Base-by-base conservation (phyloP, 148 eudicot genomes). In the Polygonum aviculare region DNA sequence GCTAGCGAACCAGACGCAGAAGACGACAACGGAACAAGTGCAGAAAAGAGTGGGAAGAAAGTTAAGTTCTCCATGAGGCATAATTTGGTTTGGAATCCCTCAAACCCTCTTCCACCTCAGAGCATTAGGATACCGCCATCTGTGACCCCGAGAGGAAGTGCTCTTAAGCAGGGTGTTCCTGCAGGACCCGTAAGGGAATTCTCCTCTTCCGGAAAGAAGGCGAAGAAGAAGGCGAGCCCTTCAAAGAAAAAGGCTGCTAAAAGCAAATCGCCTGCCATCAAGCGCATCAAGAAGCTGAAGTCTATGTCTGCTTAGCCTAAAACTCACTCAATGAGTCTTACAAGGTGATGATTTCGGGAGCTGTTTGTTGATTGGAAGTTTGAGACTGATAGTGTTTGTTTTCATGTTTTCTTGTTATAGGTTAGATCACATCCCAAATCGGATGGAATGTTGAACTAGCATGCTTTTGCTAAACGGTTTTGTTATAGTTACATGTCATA, bases 11-110 rank as follows among this genome's bases (percentile, higher is more conserved):
- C 60, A 7, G 86, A 79, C 55, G 78, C 73, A 19, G 84, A 48
- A 67, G 81, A 57, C 6, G 80, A 67, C 52, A 70, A 78, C 15
- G 74, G 75, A 0, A 84, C 79, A 78, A 87, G 88, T 40, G 82
- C 74, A 26, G 93, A 84, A 19, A 91, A 84, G 84, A 89, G 90
- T 81, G 82, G 74, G 9, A 95, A 90, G 81, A 89, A 86, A 75
- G 99, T 95, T 40, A 82, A 87, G 51, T 95, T 95, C 84, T 82
- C 93, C 5, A 89, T 94, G 92, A 95, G 88, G 85, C 93, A 91
- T 77, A 95, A 95, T 78, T 75, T 95, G 78, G 90, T 92, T 1
- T 95, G 99, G 99, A 92, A 92, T 77, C 99, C 97, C 14, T 86
- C 87, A 39, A 87, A 75, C 79, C 99, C 99, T 21, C 69, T 95